phyloP scores from a whole-genome alignment of 164 flowering plant species.

The Brasenia schreberi region DNA sequence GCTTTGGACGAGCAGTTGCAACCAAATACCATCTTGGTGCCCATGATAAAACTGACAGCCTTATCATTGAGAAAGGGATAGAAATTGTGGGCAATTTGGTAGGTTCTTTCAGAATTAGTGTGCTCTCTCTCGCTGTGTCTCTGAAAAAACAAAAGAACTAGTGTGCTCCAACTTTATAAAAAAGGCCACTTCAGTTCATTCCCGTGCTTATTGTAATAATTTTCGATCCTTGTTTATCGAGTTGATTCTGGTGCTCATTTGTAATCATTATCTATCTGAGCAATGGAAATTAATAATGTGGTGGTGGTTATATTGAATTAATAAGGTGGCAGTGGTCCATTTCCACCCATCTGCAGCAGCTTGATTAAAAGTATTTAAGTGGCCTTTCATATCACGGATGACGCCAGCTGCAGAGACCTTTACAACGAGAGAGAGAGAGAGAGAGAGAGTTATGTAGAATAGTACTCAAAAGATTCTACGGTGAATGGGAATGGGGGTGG shows the following conservation, averaged over 20 bases:
- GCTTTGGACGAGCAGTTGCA: not conserved
- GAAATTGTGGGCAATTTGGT: not conserved
- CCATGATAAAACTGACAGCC: not conserved
- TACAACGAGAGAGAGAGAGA: not conserved
- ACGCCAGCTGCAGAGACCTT: not conserved
- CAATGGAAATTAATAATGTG: not conserved
- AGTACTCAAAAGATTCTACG: not conserved
- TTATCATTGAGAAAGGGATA: not conserved
- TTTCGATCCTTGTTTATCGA: not conserved
- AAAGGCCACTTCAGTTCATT: not conserved
- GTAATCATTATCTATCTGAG: no score
- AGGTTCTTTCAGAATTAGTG: not conserved
- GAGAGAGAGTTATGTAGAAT: not conserved
- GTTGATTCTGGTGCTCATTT: no score
- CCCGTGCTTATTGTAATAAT: not conserved
- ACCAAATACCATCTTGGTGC: not conserved
- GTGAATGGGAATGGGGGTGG: not conserved
- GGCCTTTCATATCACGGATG: not conserved
- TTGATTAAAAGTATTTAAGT: not conserved
- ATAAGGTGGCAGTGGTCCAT: not conserved
- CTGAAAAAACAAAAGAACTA: no score
- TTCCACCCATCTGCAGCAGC: not conserved
- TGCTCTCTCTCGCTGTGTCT: not conserved
- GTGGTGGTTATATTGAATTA: not conserved
- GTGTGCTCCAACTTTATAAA: no score